These are phyloP conservation scores for Lactarius quietus DNA, from an alignment of 768 basidiomycete species.

Conservation along the genomic window DNA sequence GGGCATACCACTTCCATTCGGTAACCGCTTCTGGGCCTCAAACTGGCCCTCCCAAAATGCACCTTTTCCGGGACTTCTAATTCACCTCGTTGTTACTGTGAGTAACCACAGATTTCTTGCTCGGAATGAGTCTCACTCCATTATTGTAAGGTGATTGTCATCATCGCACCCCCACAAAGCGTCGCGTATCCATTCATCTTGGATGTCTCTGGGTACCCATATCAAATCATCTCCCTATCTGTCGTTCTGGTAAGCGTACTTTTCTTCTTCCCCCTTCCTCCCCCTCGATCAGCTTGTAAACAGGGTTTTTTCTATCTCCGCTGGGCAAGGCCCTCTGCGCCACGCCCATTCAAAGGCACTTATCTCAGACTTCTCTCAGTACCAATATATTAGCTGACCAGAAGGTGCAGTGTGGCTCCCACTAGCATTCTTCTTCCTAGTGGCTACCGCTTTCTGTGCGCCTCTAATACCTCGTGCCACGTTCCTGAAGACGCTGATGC, in stretches of 20 bases:
- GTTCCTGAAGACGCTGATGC: background rate
- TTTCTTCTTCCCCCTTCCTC: background rate
- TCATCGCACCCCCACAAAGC: conserved; percentile 48
- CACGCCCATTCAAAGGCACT: conserved; percentile 48
- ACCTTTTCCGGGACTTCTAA: conserved; percentile 51
- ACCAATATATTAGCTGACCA: conserved; percentile 16
- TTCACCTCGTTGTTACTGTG: conserved; percentile 53
- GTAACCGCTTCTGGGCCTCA: conserved; percentile 57
- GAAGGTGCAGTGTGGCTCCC: conserved; percentile 51
- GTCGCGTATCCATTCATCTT: conserved; percentile 61
- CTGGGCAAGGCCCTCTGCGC: conserved; percentile 45
- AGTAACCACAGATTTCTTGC: conserved; percentile 10
- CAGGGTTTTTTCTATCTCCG: conserved; percentile 56
- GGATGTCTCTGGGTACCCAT: conserved; percentile 51
- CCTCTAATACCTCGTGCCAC: background rate
- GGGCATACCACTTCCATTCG: conserved; percentile 57
- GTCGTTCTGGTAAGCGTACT: conserved; percentile 46
- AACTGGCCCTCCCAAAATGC: conserved; percentile 60
- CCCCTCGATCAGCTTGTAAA: background rate
- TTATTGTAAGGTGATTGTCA: conserved; percentile 43
- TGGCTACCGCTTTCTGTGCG: conserved; percentile 49
- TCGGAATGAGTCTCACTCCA: background rate
- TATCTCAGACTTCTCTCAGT: background rate
- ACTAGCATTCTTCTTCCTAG: conserved; percentile 52
- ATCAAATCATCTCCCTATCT: conserved; percentile 54